Conservation (phyloP, 2,329 filamentous ascomycete species). For the Monilinia fructigena region DNA sequence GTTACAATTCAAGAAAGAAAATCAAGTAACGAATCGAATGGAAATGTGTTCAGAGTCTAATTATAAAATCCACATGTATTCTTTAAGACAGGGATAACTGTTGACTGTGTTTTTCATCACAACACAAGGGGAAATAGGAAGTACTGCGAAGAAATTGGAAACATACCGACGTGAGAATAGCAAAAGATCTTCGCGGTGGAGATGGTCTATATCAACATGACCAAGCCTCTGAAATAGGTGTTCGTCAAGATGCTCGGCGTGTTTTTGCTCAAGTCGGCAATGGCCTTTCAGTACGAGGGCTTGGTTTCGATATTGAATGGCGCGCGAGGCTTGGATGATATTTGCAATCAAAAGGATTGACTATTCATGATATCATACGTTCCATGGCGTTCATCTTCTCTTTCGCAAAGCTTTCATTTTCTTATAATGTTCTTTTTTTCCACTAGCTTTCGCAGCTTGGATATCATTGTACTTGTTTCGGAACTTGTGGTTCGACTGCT, state of each 20-base stretch:
- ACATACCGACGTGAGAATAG: conserved; percentile 17
- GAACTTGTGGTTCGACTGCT: conserved; percentile 68
- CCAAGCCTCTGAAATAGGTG: background rate
- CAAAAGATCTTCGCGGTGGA: background rate
- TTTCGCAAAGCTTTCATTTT: conserved; percentile 56
- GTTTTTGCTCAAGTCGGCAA: background rate
- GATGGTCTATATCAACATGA: background rate
- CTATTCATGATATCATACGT: conserved; percentile 1
- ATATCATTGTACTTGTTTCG: conserved; percentile 86
- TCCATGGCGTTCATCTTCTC: conserved; percentile 23
- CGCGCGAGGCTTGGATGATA: background rate
- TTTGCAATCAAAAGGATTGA: background rate
- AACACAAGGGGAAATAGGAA: background rate
- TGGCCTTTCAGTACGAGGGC: background rate
- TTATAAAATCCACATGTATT: conserved; percentile 25
- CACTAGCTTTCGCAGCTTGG: conserved; percentile 77
- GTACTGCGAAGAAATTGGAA: background rate
- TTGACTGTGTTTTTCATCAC: conserved; percentile 25
- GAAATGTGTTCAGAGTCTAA: conserved; percentile 24
- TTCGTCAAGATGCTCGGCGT: background rate
- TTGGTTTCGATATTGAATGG: background rate
- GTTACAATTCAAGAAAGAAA: background rate
- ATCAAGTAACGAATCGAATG: conserved; percentile 1
- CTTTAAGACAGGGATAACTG: conserved; percentile 26
- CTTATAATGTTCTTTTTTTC: conserved; percentile 88